Conservation (phyloP, 176 grass and related monocot genomes). For the Phoenix dactylifera region DNA sequence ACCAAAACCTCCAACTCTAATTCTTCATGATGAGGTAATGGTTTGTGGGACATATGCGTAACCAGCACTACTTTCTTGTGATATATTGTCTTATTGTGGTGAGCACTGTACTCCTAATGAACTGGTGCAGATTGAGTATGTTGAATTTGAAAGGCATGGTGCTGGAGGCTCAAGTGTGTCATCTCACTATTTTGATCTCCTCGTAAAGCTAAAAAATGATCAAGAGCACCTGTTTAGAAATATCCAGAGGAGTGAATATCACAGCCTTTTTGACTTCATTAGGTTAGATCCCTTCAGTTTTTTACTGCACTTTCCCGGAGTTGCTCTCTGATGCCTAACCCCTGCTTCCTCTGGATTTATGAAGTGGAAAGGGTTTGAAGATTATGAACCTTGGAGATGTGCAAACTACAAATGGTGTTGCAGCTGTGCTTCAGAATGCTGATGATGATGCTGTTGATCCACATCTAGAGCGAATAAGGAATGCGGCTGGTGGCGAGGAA, state of each 20-base stretch:
- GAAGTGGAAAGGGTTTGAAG: slow-evolving; percentile 79
- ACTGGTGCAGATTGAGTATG: slow-evolving; percentile 61
- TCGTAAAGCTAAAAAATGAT: slow-evolving; percentile 65
- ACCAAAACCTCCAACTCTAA: slow-evolving; percentile 95
- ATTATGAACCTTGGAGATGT: slow-evolving; percentile 88
- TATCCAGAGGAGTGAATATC: slow-evolving; percentile 82
- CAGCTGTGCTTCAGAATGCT: slow-evolving; percentile 57
- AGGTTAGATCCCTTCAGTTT: slow-evolving; percentile 33
- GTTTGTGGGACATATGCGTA: too few relatives aligned
- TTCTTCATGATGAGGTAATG: slow-evolving; percentile 86
- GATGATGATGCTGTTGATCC: slow-evolving; percentile 81
- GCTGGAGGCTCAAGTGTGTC: slow-evolving; percentile 59
- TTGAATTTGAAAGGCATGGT: slow-evolving; percentile 80
- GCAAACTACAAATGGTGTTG: slow-evolving; percentile 57
- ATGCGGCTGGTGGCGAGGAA: slow-evolving; percentile 74
- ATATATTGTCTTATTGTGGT: too few relatives aligned
- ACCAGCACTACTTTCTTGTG: too few relatives aligned
- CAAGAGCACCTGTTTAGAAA: slow-evolving; percentile 90
- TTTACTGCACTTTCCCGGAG: slow-evolving; percentile 3
- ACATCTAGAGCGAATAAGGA: slow-evolving; percentile 65
- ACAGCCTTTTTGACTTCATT: slow-evolving; percentile 79
- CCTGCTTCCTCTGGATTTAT: neutral
- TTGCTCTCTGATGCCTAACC: neutral
- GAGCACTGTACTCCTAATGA: too few relatives aligned
- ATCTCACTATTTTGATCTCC: slow-evolving; percentile 79